Base-by-base conservation (phyloP, 208 protist genomes). In the Spongospora subterranea region DNA sequence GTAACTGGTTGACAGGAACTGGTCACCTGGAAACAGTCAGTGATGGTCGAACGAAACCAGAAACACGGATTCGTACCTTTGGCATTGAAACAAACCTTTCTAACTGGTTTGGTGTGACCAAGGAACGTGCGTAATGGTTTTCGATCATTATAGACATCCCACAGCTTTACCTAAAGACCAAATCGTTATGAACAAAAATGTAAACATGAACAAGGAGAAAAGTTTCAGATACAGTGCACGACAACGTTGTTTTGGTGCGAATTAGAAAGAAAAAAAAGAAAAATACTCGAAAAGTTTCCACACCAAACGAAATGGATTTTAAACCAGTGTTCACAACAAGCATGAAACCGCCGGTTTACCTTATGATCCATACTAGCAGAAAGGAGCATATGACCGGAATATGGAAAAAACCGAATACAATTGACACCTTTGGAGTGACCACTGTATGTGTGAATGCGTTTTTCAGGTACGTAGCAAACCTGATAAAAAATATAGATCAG, bases 311-410 rank as follows among this genome's bases (percentile, higher is more conserved):
- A n/a, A n/a, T n/a, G n/a, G n/a, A n/a, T n/a, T n/a, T n/a, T n/a
- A n/a, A n/a, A n/a, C n/a, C n/a, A n/a, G n/a, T n/a, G n/a, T n/a
- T n/a, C n/a, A n/a, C n/a, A n/a, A n/a, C n/a, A n/a, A n/a, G n/a
- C n/a, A n/a, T n/a, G n/a, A n/a, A n/a, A n/a, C n/a, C n/a, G n/a
- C n/a, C n/a, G n/a, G n/a, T n/a, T n/a, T n/a, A 60, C 93, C 88
- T 96, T 96, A 77, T 95, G 94, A 64, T 97, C 95, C 90, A 98
- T 94, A 90, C 97, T 95, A 0, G 96, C 95, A 0, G 96, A 97
- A 88, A 99, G 96, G 0, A 99, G 92, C 0, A 99, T 93, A 94
- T 99, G 97, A 1, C 96, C 98, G 89, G 93, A 94, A 43, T 94
- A 91, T 39, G 98, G 98, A 24, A 97, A 97, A 93, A 97, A 97